phyloP scores from a whole-genome alignment of 2,329 filamentous ascomycete genomes.

The Pleoardoris graminearum region DNA sequence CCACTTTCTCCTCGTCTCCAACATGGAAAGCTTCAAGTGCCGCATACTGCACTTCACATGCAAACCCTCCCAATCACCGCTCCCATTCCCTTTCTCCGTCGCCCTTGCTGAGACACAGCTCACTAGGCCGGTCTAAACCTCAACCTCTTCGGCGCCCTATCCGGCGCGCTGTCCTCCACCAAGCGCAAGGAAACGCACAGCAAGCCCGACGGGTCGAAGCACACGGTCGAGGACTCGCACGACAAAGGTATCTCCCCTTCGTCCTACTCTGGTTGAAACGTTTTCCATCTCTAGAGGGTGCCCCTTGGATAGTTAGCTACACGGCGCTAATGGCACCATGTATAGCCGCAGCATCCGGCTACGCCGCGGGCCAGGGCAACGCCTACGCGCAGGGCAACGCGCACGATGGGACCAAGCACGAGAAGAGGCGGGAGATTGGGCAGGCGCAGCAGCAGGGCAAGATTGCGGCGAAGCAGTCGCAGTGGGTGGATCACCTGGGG shows the following conservation, averaged over 20 bases:
- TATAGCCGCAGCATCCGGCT: slow-evolving; percentile 26
- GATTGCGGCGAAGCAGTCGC: slow-evolving; percentile 12
- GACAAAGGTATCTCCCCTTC: slow-evolving; percentile 24
- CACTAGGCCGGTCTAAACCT: slow-evolving; percentile 40
- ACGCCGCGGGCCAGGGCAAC: slow-evolving; percentile 22
- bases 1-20: neutral
- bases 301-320: no score
- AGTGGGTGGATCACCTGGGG: slow-evolving; percentile 42
- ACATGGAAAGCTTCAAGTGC: neutral
- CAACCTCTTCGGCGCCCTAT: slow-evolving; percentile 42
- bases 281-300: no score
- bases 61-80: neutral
- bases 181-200: slow-evolving; percentile 37
- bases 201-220: slow-evolving; percentile 30
- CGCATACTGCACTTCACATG: neutral
- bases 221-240: slow-evolving; percentile 26
- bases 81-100: neutral
- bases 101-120: neutral
- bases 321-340: no score
- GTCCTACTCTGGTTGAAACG: no score
- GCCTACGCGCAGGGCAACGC: slow-evolving; percentile 29
- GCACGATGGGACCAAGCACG: slow-evolving; percentile 15
- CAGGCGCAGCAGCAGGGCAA: slow-evolving; percentile 17
- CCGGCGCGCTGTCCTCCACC: slow-evolving; percentile 35
- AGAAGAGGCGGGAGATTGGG: slow-evolving; percentile 18